Base-by-base conservation (phyloP, 176 grass and related monocot genomes). In the Echinochloa phyllopogon region DNA sequence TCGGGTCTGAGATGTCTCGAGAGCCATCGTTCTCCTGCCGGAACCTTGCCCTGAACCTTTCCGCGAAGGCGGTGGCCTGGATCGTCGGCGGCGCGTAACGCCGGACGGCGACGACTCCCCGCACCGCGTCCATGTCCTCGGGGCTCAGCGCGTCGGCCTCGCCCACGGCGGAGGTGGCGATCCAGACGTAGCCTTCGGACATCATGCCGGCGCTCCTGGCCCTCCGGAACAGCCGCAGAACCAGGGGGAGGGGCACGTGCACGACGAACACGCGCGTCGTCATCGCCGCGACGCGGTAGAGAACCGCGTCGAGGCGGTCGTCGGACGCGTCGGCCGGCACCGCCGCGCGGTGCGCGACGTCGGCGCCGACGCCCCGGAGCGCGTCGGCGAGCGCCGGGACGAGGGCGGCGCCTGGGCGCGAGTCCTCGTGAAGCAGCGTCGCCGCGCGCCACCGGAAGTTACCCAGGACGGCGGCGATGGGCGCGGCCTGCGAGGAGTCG, bases 241-340 rank as follows among this genome's bases (percentile, higher is more conserved):
- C 90, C 4, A 92, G 48, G 55, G n/a, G 0, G 1, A 40, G 8
- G 4, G 41, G 1, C 84, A 86, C 62, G 87, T 95, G 90, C 38
- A 90, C 85, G 61, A 92, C 45, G 86, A 90, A 88, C 3, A 95
- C 93, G 17, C 85, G 87, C 16, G 87, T 80, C 39, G 83, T 83
- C 83, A 58, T 50, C 24, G 74, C 55, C 72, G 38, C 49, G 38
- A 83, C 74, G 33, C 69, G 74, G 81, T 83, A 86, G 24, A 94
- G 86, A 82, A 86, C 77, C 3, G 23, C 48, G 59, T 76, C 41
- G 69, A 95, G 74, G 9, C 49, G 74, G 27, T 80, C 82, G 57
- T 83, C 44, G 39, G 87, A 79, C 55, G 78, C 89, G 25, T 29
- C 71, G 18, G 56, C 47, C 23, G 85, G 43, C 49, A 95, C 69